Evolutionary conservation across 176 grass and related monocot genomes (phyloP).

Genomic region (Guadua angustifolia): DNA sequence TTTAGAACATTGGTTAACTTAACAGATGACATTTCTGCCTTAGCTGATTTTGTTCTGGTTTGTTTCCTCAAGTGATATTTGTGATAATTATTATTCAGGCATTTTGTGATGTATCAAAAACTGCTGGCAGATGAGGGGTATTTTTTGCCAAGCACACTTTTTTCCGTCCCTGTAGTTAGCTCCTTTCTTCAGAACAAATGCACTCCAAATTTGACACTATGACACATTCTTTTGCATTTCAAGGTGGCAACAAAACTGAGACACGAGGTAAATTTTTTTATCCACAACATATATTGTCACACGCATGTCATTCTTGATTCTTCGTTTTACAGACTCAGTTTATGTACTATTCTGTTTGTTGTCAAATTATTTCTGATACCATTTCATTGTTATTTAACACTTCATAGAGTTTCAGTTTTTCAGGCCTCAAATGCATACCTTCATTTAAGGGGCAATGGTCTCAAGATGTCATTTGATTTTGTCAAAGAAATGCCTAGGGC

Average conservation of each 20-base stretch:
- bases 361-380: background rate
- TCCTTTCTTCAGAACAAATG: slow-evolving; percentile 39
- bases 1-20: background rate
- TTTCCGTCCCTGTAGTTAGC: too few species aligned
- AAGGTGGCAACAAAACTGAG: background rate
- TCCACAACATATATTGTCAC: background rate
- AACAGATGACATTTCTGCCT: slow-evolving; percentile 14
- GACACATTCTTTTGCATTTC: slow-evolving; percentile 24
- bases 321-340: slow-evolving; percentile 2
- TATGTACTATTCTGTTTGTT: background rate
- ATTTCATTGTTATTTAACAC: slow-evolving; percentile 2
- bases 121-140: background rate
- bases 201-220: slow-evolving; percentile 4
- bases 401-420: slow-evolving; percentile 33
- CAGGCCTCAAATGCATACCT: slow-evolving; percentile 59
- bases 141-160: background rate
- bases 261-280: slow-evolving; percentile 36
- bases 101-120: slow-evolving; percentile 25
- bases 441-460: slow-evolving; percentile 40
- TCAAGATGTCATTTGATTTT: slow-evolving; percentile 58
- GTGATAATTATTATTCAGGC: background rate
- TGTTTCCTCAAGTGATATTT: background rate
- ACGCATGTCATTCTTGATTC: slow-evolving; percentile 17
- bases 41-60: slow-evolving; percentile 42
- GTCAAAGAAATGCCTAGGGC: slow-evolving; percentile 61